A percentile compares a stretch with the other conserved stretches of the same genome.
Conservation (phyloP, 2,329 filamentous ascomycete genomes). For the Zymoseptoria tritici region DNA sequence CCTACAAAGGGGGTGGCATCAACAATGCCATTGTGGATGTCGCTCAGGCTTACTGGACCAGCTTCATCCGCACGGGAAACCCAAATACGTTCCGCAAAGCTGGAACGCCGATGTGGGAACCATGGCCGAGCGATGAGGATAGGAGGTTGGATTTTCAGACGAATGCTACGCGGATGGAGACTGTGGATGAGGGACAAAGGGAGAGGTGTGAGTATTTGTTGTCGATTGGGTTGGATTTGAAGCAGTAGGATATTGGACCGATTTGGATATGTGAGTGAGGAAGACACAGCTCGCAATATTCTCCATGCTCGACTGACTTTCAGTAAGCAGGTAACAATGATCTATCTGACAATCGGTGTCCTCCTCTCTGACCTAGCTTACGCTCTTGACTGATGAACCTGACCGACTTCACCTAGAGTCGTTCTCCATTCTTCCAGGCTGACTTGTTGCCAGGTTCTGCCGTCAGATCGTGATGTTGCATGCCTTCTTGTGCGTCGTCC, state of each 20-base stretch:
- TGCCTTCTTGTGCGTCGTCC: no score
- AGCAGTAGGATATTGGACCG: constrained; percentile 32
- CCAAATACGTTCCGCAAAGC: constrained; percentile 51
- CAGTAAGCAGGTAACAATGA: no score
- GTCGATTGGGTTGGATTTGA: constrained; percentile 42
- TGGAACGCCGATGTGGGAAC: constrained; percentile 47
- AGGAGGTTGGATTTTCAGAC: constrained; percentile 33
- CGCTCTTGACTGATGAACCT: no score
- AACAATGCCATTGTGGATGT: constrained; percentile 54
- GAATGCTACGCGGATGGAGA: constrained; percentile 35
- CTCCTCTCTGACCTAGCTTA: no score
- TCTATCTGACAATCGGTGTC: no score
- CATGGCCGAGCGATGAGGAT: constrained; percentile 32
- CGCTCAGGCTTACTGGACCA: constrained; percentile 66
- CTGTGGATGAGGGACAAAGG: constrained; percentile 30
- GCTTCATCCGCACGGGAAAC: constrained; percentile 59
- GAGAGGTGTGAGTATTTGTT: constrained; percentile 44
- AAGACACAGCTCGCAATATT: no score
- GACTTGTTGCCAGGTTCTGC: no score
- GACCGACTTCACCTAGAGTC: no score
- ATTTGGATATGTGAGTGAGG: no score
- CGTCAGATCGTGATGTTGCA: no score
- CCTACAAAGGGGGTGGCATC: constrained; percentile 45
- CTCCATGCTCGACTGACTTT: no score
- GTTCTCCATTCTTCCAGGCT: no score